These are phyloP conservation scores for Raffaelea ambrosiae DNA, from an alignment of 2,329 filamentous ascomycete species.

Conservation along the genomic window DNA sequence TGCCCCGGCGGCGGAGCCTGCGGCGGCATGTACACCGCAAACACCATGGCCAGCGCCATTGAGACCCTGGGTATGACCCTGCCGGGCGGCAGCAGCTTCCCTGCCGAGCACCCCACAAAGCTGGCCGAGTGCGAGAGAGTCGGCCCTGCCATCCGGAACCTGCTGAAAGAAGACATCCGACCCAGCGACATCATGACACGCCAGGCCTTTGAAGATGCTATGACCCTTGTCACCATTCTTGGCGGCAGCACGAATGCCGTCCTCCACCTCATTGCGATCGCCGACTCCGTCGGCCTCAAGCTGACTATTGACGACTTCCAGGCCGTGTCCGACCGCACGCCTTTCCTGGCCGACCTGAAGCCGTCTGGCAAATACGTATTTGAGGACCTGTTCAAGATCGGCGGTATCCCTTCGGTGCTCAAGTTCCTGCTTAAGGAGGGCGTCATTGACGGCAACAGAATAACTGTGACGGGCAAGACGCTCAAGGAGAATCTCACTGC, in stretches of 20 bases:
- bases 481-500: constrained; percentile 74
- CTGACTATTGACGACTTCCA: constrained; percentile 85
- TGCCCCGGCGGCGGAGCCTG: constrained; percentile 80
- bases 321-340: constrained; percentile 66
- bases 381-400: constrained; percentile 75
- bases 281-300: constrained; percentile 71
- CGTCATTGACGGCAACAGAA: constrained; percentile 68
- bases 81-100: constrained; percentile 73
- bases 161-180: constrained; percentile 68
- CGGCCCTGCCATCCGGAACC: constrained; percentile 64
- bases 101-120: constrained; percentile 66
- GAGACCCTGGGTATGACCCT: constrained; percentile 69
- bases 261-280: constrained; percentile 76
- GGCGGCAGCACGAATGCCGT: constrained; percentile 83
- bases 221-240: constrained; percentile 74
- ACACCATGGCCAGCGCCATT: constrained; percentile 68
- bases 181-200: constrained; percentile 73
- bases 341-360: constrained; percentile 75
- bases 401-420: constrained; percentile 78
- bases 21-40: constrained; percentile 77
- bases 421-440: constrained; percentile 81
- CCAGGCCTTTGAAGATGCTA: constrained; percentile 75
- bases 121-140: constrained; percentile 62
- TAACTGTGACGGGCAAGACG: constrained; percentile 84
- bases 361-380: constrained; percentile 84